These are phyloP conservation scores for Zoysia pacifica DNA, from an alignment of 176 grass and related monocot species.

Conservation along the genomic window DNA sequence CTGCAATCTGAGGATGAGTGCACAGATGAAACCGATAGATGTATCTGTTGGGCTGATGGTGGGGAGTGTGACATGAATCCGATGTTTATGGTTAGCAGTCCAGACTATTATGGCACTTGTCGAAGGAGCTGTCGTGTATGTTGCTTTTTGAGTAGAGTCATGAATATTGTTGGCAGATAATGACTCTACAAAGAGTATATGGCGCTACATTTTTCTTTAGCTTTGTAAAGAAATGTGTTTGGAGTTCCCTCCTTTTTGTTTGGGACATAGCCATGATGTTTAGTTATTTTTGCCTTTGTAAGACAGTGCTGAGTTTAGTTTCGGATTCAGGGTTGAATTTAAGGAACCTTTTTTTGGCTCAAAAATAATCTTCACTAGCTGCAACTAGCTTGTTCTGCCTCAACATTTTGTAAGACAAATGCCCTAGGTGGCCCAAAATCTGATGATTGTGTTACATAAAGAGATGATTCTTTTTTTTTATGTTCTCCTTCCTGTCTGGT, in stretches of 20 bases:
- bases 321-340: slow-evolving; percentile 5
- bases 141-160: slow-evolving; percentile 40
- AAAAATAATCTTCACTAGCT: slow-evolving; percentile 2
- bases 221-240: slow-evolving; percentile 17
- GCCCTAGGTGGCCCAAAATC: background rate
- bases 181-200: slow-evolving; percentile 31
- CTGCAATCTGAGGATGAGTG: slow-evolving; percentile 46
- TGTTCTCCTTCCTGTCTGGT: background rate
- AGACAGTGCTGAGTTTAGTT: background rate
- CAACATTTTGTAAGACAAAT: background rate
- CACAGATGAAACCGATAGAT: slow-evolving; percentile 76
- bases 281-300: background rate
- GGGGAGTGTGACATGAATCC: slow-evolving; percentile 84
- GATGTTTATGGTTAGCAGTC: slow-evolving; percentile 73
- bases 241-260: background rate
- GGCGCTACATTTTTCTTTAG: background rate
- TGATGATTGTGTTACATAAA: background rate
- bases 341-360: background rate
- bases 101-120: slow-evolving; percentile 87
- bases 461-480: background rate
- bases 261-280: background rate
- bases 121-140: slow-evolving; percentile 73
- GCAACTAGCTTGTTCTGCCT: background rate
- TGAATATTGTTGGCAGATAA: slow-evolving; percentile 21
- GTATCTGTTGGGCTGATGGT: slow-evolving; percentile 53